phyloP scores from a whole-genome alignment of 306 rosid species.

The Dryas octopetala region DNA sequence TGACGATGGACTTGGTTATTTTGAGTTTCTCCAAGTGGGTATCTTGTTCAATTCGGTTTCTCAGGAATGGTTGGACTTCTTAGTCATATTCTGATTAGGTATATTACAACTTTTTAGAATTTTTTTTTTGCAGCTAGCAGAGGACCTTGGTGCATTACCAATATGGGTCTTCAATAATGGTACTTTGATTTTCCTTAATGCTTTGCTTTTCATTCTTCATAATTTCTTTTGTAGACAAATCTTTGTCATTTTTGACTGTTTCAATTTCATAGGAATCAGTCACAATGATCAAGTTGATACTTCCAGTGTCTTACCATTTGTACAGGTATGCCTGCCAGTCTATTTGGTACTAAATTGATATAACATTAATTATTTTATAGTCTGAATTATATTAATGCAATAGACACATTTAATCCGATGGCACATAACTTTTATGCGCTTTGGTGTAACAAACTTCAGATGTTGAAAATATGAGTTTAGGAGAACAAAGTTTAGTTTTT shows the following conservation, averaged over 20 bases:
- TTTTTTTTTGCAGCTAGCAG: conserved; percentile 64
- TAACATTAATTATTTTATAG: neutral
- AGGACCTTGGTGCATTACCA: conserved; percentile 76
- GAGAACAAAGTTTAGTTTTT: neutral
- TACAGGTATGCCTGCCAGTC: conserved; percentile 49
- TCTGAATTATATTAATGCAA: neutral
- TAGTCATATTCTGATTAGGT: neutral
- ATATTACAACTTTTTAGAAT: neutral
- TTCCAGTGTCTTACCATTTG: conserved; percentile 56
- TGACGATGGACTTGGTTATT: conserved; percentile 94
- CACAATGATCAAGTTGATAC: conserved; percentile 73
- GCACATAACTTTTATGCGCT: neutral
- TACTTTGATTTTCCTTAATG: conserved; percentile 29
- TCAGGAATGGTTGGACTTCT: neutral
- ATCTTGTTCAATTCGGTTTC: conserved; percentile 7
- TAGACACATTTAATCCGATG: neutral
- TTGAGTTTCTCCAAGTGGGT: conserved; percentile 88
- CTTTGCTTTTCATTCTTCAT: conserved; percentile 9
- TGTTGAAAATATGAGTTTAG: neutral
- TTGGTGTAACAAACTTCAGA: neutral
- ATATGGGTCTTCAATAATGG: conserved; percentile 98
- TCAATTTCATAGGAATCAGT: conserved; percentile 63
- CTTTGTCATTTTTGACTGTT: conserved; percentile 27
- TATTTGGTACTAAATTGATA: neutral
- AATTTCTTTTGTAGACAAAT: neutral